Conservation (phyloP, 1,284 basidiomycete genomes). For the Leccinum huronense region DNA sequence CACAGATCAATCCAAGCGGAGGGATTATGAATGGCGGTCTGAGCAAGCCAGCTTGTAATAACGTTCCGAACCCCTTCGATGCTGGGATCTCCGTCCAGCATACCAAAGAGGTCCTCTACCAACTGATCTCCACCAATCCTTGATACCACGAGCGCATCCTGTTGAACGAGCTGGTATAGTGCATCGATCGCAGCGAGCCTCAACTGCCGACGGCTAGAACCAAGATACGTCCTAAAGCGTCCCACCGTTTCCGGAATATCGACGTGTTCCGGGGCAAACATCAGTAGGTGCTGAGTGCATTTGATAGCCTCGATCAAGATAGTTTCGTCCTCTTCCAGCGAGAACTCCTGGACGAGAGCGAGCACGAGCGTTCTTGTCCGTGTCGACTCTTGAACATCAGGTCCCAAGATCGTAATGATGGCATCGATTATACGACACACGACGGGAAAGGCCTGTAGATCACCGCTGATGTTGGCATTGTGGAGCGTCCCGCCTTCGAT, state of each 20-base stretch:
- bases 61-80: slow-evolving; percentile 95
- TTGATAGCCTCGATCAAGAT: slow-evolving; percentile 93
- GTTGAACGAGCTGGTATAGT: slow-evolving; percentile 95
- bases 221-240: slow-evolving; percentile 74
- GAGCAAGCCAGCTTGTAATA: slow-evolving; percentile 92
- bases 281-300: slow-evolving; percentile 94
- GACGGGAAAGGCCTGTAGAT: slow-evolving; percentile 88
- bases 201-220: slow-evolving; percentile 77
- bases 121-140: slow-evolving; percentile 91
- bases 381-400: slow-evolving; percentile 89
- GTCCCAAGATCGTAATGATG: slow-evolving; percentile 90
- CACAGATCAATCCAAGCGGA: slow-evolving; percentile 98
- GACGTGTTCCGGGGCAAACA: slow-evolving; percentile 88
- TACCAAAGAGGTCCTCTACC: slow-evolving; percentile 92
- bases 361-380: slow-evolving; percentile 82
- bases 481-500: slow-evolving; percentile 86
- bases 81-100: slow-evolving; percentile 91
- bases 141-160: slow-evolving; percentile 90
- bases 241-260: slow-evolving; percentile 76
- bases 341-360: slow-evolving; percentile 85
- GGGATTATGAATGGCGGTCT: slow-evolving; percentile 90
- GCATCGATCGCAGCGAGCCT: slow-evolving; percentile 95
- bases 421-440: slow-evolving; percentile 92
- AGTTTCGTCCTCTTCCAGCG: slow-evolving; percentile 82
- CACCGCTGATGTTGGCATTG: slow-evolving; percentile 86